Evolutionary conservation across 192 early-diverging fungal genomes (phyloP).

Genomic region (Thamnidium elegans): DNA sequence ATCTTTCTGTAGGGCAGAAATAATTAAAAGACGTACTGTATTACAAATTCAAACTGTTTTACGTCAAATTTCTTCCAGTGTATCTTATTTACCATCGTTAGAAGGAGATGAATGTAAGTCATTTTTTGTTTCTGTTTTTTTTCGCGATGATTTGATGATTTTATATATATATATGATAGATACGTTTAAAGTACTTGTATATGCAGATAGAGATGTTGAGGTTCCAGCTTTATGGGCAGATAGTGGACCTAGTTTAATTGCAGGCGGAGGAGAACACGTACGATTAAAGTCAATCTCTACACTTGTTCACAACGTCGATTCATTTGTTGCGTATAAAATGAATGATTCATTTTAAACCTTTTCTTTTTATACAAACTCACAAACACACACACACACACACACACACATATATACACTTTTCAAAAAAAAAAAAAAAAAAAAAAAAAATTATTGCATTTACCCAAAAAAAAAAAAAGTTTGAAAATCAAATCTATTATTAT

Average conservation of each 20-base stretch:
- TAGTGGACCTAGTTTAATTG: conserved; percentile 73
- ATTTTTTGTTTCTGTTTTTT: background rate
- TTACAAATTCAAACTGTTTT: conserved; percentile 67
- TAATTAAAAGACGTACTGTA: background rate
- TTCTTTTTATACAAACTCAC: no score
- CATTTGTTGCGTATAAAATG: conserved; percentile 79
- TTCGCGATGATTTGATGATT: no score
- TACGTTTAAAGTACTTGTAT: conserved; percentile 90
- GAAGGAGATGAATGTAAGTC: conserved; percentile 66
- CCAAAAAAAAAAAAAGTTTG: no score
- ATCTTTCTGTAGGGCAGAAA: background rate
- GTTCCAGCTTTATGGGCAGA: conserved; percentile 87
- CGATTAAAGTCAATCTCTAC: conserved; percentile 81
- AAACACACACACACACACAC: no score
- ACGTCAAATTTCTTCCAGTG: conserved; percentile 87
- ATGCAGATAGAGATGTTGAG: conserved; percentile 82
- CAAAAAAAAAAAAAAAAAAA: no score
- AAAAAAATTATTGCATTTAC: no score
- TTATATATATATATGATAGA: conserved; percentile 38
- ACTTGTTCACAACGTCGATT: conserved; percentile 77
- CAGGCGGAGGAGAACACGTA: conserved; percentile 82
- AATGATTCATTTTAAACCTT: conserved; percentile 23
- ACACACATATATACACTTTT: no score
- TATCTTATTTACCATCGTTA: conserved; percentile 87
- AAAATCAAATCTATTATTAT: no score